Evolutionary conservation across 2,329 filamentous ascomycete species (phyloP), one percentile per base, ranked within the genome.

Genomic region (Dothideomycetes sp.): DNA sequence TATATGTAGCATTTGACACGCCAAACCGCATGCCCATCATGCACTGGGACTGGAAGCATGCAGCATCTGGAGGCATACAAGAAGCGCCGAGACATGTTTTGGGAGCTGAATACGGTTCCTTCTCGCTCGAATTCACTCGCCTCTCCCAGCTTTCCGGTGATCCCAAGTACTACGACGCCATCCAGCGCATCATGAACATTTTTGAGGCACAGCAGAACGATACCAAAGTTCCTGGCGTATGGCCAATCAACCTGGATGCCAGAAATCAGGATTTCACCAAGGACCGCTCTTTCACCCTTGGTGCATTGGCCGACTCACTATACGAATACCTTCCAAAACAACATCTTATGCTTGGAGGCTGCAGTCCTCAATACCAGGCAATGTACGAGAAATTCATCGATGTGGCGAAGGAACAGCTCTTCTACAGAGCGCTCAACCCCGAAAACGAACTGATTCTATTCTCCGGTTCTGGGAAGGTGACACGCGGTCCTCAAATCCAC

Each of bases 1-100:
- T 84, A 17, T 77, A 81, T 52, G 69, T 71, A 17, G 75, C 75
- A 2, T 83, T 81, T 48, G 78, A 83, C 48, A 82, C 79, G 9
- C 73, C 74, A 2, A 80, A 79, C 51, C 68, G 70, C n/a, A 75
- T 84, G 68, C 80, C 80, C 0, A 62, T 75, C 31, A 62, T 75
- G 32, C 68, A 70, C 37, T 79, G 75, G 62, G 64, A 72, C 37
- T 76, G 72, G 70, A 64, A 64, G 38, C 53, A 48, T 14, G 45
- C 44, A 17, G 41, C 44, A 3, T 29, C 43, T 15, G 52, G 52
- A 8, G 41, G 42, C 4, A 18, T 50, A 19, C 57, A 63, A 41
- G 41, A 43, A 18, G 56, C 59, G 5, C 52, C 56, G 3, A 46
- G 45, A 5, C 49, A 51, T 14, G 55, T 62, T 32, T 51, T 69